Conservation (phyloP, 805 yeast species). For the Wickerhamomyces bovis region DNA sequence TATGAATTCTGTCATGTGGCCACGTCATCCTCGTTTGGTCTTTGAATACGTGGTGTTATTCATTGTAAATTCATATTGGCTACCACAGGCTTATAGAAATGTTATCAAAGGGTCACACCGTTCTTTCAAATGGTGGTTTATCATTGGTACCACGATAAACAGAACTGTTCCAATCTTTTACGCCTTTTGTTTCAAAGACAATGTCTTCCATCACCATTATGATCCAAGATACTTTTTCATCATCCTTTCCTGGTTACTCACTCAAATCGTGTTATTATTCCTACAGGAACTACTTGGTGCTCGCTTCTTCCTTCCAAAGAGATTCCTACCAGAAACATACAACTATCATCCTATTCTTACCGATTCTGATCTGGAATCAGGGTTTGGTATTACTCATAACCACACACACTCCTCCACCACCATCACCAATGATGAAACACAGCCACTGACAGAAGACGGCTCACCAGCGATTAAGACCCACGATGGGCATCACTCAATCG, state of each 20-base stretch:
- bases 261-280: constrained; percentile 54
- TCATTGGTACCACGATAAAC: constrained; percentile 59
- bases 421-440: constrained; percentile 17
- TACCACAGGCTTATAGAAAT: constrained; percentile 83
- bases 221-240: constrained; percentile 45
- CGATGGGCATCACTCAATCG: constrained; percentile 45
- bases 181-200: constrained; percentile 43
- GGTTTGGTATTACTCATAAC: constrained; percentile 49
- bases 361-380: constrained; percentile 54
- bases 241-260: constrained; percentile 46
- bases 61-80: constrained; percentile 67
- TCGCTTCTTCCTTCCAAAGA: constrained; percentile 74
- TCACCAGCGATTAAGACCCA: constrained; percentile 24
- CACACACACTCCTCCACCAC: constrained; percentile 25
- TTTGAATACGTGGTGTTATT: constrained; percentile 54
- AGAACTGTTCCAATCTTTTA: constrained; percentile 64
- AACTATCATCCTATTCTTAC: constrained; percentile 71
- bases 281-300: constrained; percentile 71
- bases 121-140: constrained; percentile 68
- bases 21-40: constrained; percentile 42
- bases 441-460: constrained; percentile 15
- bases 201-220: constrained; percentile 66
- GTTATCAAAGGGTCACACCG: constrained; percentile 60
- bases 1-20: constrained; percentile 58
- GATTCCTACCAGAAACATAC: constrained; percentile 72